phyloP scores from a whole-genome alignment of 164 flowering plant genomes.

The Santalum album region DNA sequence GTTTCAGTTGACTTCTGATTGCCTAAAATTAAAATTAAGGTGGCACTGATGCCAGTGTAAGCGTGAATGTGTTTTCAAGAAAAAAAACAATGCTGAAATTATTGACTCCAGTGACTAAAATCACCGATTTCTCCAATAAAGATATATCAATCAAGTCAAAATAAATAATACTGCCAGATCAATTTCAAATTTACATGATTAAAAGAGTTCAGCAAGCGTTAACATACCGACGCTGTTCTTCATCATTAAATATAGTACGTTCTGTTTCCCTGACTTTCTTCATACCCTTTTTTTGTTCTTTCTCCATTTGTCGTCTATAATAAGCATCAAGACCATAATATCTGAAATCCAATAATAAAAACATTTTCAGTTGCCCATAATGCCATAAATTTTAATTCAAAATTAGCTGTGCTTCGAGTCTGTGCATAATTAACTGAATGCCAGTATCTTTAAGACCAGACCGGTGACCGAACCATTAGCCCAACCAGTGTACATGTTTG shows the following conservation, averaged over 20 bases:
- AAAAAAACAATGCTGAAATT: no score
- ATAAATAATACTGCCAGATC: background rate
- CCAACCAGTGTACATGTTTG: no score
- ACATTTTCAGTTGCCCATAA: background rate
- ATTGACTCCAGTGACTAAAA: no score
- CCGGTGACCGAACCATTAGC: no score
- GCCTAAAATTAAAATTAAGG: no score
- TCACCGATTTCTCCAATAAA: no score
- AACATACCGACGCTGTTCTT: constrained; percentile 84
- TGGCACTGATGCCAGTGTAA: no score
- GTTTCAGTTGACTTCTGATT: no score
- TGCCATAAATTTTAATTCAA: background rate
- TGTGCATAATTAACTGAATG: background rate
- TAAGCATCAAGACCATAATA: constrained; percentile 87
- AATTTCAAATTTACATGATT: background rate
- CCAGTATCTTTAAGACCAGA: background rate
- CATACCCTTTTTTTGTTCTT: constrained; percentile 59
- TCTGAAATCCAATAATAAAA: constrained; percentile 33
- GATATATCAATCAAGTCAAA: background rate
- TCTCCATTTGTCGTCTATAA: constrained; percentile 51
- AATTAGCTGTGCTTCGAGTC: background rate
- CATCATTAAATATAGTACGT: constrained; percentile 84
- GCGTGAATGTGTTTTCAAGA: no score
- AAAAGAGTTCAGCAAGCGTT: constrained; percentile 1
- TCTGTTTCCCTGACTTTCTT: constrained; percentile 36